Base-by-base conservation (phyloP, 257 asterid species). In the Plantago elongata region DNA sequence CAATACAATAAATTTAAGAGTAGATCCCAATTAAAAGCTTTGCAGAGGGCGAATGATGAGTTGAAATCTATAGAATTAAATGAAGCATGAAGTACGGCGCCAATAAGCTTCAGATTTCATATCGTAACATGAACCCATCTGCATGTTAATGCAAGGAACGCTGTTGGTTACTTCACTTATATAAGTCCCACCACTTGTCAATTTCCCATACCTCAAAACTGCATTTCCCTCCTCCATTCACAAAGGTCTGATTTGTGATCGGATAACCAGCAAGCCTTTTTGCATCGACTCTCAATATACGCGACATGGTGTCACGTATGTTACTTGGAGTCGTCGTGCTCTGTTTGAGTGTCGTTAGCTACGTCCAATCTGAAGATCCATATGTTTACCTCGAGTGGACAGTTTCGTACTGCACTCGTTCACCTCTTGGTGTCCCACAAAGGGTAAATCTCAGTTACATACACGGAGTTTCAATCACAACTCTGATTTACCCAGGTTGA, bases 391-490 rank as follows among this genome's bases (percentile, higher is more conserved):
- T 71, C 5, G 63, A 76, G 10, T 90, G 90, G 95, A 82, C 61
- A 1, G 72, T 85, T 16, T 64, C 61, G 29, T 84, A 90, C 30
- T 96, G 97, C 14, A 68, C 65, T 4, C 62, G 80, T 62, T 73
- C 97, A 5, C 97, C 97, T 62, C 84, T 90, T 3, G 92, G 88
- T 11, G 73, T 66, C 62, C 57, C 77, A 10, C 97, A 90, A 76
- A 74, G 81, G 81, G 97, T 90, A 78, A 46, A 29, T 22, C 22
- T 63, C 5, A 17, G 15, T 60, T 11, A 34, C 6, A 13, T 34
- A 16, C 17, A 5, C 2, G 15, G 17, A 16, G 2, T 52, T n/a
- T 18, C 3, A 5, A 18, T 16, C 5, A 9, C 15, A 22, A 52
- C 40, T 34, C 40, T 34, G 40, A 3, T 34, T 34, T 34, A 34